Conservation (phyloP, 148 eudicot genomes). For the Rhododendron vialii region DNA sequence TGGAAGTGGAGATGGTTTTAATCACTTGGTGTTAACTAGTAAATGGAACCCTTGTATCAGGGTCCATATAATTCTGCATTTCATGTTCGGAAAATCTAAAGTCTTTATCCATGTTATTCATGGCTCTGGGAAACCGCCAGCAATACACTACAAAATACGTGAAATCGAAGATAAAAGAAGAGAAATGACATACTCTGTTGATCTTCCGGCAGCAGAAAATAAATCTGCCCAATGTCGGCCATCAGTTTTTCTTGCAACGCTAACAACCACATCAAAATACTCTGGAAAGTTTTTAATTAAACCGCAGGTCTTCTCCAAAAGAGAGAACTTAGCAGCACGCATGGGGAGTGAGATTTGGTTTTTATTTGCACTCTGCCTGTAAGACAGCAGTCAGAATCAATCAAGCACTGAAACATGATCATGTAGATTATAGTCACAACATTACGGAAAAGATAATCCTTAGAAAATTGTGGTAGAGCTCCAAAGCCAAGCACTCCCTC, state of each 20-base stretch:
- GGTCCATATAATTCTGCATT: not conserved
- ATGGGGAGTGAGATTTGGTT: constrained; percentile 39
- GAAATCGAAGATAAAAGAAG: not conserved
- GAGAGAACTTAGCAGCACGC: constrained; percentile 41
- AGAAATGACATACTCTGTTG: constrained; percentile 72
- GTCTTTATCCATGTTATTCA: not conserved
- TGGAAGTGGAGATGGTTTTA: not conserved
- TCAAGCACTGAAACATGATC: not conserved
- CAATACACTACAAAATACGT: not conserved
- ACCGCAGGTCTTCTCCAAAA: constrained; percentile 90
- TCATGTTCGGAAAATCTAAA: not conserved
- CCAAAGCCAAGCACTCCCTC: not conserved
- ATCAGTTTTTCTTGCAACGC: constrained; percentile 98
- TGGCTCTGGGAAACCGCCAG: not conserved
- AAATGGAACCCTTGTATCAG: not conserved
- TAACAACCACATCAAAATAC: constrained; percentile 92
- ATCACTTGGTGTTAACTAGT: not conserved
- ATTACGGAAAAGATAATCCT: not conserved
- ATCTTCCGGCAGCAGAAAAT: constrained; percentile 92
- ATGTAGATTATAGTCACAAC: not conserved
- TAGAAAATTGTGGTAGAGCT: not conserved
- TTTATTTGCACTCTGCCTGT: constrained; percentile 59
- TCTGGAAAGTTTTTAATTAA: constrained; percentile 83
- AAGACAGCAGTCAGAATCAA: constrained; percentile 11
- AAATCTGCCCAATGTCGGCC: constrained; percentile 97